Conservation (phyloP, 2,329 filamentous ascomycete genomes). For the Meredithiella fracta region DNA sequence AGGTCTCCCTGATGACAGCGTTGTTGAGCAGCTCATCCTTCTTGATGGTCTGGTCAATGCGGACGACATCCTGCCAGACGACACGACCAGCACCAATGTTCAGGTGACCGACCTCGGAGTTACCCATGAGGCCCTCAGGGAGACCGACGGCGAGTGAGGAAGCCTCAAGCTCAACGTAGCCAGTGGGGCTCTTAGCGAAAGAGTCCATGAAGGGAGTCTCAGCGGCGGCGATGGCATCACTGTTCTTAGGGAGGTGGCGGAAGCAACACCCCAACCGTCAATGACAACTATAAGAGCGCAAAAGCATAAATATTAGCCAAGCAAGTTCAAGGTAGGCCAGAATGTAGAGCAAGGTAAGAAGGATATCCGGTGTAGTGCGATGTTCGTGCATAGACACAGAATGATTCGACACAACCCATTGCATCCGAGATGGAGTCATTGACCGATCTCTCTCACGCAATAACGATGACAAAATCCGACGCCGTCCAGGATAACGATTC, state of each 20-base stretch:
- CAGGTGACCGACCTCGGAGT: conserved; percentile 94
- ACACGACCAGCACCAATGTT: conserved; percentile 97
- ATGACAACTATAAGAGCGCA: conserved; percentile 65
- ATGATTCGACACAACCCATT: neutral
- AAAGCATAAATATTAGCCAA: conserved; percentile 42
- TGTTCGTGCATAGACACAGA: neutral
- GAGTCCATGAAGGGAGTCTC: conserved; percentile 90
- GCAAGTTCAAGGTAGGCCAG: conserved; percentile 40
- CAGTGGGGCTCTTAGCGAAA: conserved; percentile 66
- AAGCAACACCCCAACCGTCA: conserved; percentile 91
- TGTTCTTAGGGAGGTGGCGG: conserved; percentile 63
- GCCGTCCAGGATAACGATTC: neutral
- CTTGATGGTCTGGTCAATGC: conserved; percentile 87
- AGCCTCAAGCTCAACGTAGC: conserved; percentile 84
- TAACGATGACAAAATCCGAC: neutral
- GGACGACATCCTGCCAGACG: conserved; percentile 95
- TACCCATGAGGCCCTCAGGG: conserved; percentile 95
- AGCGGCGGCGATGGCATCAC: conserved; percentile 88
- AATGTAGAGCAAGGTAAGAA: conserved; percentile 34
- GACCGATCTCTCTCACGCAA: neutral
- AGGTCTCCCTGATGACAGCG: conserved; percentile 57
- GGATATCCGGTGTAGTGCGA: conserved; percentile 11
- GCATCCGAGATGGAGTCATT: neutral
- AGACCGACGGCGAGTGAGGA: conserved; percentile 91
- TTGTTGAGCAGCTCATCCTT: conserved; percentile 63